Percentiles rank a stretch among this genome's conserved stretches.
Conservation (phyloP, 768 basidiomycete species). For the Cystofilobasidium ferigula region DNA sequence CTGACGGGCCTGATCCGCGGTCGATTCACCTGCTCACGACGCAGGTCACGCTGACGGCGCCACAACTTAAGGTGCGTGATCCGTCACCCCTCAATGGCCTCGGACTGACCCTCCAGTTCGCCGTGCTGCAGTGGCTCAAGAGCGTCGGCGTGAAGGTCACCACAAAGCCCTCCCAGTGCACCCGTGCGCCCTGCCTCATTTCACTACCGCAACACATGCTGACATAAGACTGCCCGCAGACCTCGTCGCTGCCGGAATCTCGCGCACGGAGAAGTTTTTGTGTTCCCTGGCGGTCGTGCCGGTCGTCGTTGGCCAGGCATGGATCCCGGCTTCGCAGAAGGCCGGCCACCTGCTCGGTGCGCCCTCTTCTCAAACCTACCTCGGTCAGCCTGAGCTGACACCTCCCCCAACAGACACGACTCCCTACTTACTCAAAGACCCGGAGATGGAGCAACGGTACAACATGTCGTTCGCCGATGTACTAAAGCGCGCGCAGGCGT, state of each 20-base stretch:
- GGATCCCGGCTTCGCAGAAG: constrained; percentile 55
- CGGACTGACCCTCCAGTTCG: not conserved
- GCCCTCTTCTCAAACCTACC: constrained; percentile 29
- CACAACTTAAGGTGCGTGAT: constrained; percentile 49
- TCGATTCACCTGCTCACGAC: constrained; percentile 47
- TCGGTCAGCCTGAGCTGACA: not conserved
- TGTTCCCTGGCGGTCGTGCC: constrained; percentile 58
- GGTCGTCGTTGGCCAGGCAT: constrained; percentile 53
- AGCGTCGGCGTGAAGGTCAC: constrained; percentile 60
- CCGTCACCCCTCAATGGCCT: not conserved
- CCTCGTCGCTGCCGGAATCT: constrained; percentile 56
- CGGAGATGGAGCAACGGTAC: constrained; percentile 54
- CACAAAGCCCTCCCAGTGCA: constrained; percentile 55
- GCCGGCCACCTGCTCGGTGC: constrained; percentile 54
- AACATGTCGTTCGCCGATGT: constrained; percentile 54
- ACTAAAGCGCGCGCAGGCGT: constrained; percentile 45
- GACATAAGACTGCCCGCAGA: constrained; percentile 34
- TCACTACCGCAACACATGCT: no score
- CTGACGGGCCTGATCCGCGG: constrained; percentile 42
- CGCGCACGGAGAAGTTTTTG: constrained; percentile 79
- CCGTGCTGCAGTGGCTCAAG: constrained; percentile 45
- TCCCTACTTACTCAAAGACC: constrained; percentile 52
- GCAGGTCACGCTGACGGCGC: constrained; percentile 50
- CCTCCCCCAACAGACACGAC: constrained; percentile 47
- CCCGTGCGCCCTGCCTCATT: constrained; percentile 32